These are phyloP conservation scores for Aspergillus affinis DNA, from an alignment of 495 filamentous ascomycete genomes.

Conservation along the genomic window DNA sequence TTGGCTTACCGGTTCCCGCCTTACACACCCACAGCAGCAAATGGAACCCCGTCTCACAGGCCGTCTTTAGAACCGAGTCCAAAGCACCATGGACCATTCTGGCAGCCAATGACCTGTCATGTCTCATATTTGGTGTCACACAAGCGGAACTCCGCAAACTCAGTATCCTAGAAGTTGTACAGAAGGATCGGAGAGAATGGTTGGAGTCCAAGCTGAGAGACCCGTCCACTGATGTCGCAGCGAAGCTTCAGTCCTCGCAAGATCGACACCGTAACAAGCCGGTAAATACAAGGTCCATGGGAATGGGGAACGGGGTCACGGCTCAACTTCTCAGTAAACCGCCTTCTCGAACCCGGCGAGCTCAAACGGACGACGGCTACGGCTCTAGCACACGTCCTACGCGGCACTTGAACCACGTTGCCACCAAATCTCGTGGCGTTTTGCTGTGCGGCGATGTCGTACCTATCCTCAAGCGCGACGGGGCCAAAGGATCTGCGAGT, in stretches of 20 bases:
- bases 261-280: slow-evolving; percentile 40
- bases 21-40: slow-evolving; percentile 84
- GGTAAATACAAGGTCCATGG: slow-evolving; percentile 50
- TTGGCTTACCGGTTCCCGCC: slow-evolving; percentile 44
- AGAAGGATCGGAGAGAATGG: slow-evolving; percentile 83
- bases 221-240: slow-evolving; percentile 49
- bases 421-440: slow-evolving; percentile 82
- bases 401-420: slow-evolving; percentile 54
- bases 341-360: slow-evolving; percentile 68
- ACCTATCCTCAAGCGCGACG: slow-evolving; percentile 93
- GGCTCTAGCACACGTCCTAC: slow-evolving; percentile 60
- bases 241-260: slow-evolving; percentile 36
- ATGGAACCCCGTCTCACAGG: slow-evolving; percentile 88
- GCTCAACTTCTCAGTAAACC: slow-evolving; percentile 86
- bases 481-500: slow-evolving; percentile 84
- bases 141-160: slow-evolving; percentile 90
- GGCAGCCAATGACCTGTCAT: slow-evolving; percentile 95
- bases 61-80: slow-evolving; percentile 92
- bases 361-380: slow-evolving; percentile 74
- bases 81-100: slow-evolving; percentile 91
- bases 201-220: slow-evolving; percentile 79
- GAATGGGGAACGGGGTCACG: slow-evolving; percentile 76
- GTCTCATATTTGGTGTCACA: slow-evolving; percentile 92
- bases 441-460: slow-evolving; percentile 95
- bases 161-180: slow-evolving; percentile 92